These are phyloP conservation scores for Shiraia bambusicola DNA, from an alignment of 2,329 filamentous ascomycete genomes.

Conservation along the genomic window DNA sequence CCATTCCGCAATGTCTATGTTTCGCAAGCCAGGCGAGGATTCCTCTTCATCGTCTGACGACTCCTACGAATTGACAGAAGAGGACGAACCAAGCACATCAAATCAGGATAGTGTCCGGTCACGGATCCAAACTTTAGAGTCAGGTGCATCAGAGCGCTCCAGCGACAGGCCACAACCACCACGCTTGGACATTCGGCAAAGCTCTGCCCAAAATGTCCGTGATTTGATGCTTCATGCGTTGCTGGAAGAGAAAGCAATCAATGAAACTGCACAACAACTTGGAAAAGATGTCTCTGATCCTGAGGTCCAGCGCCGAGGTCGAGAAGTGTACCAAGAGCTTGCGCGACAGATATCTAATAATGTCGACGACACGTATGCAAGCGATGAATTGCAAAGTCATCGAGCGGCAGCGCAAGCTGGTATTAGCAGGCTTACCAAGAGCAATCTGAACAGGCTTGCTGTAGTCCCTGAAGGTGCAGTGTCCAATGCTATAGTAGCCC, in stretches of 20 bases:
- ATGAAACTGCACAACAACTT: slow-evolving; percentile 43
- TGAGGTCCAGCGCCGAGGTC: slow-evolving; percentile 41
- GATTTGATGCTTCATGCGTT: slow-evolving; percentile 49
- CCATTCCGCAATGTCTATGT: slow-evolving; percentile 33
- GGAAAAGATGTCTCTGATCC: slow-evolving; percentile 36
- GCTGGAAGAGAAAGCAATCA: slow-evolving; percentile 48
- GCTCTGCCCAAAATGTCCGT: slow-evolving; percentile 29
- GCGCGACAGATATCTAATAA: slow-evolving; percentile 42
- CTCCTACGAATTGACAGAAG: slow-evolving; percentile 22
- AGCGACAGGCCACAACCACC: slow-evolving; percentile 11
- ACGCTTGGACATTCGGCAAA: slow-evolving; percentile 18
- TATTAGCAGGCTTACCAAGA: slow-evolving; percentile 35
- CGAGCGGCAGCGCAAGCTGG: slow-evolving; percentile 42
- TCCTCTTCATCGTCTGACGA: slow-evolving; percentile 34
- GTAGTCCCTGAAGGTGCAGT: slow-evolving; percentile 17
- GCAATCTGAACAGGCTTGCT: slow-evolving; percentile 27
- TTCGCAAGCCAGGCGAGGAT: slow-evolving; percentile 37
- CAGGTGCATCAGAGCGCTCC: slow-evolving; percentile 19
- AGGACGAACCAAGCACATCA: slow-evolving; percentile 17
- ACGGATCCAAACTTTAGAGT: slow-evolving; percentile 33
- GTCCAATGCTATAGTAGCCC: slow-evolving; percentile 28
- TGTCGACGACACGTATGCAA: slow-evolving; percentile 42
- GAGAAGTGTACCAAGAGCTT: slow-evolving; percentile 43
- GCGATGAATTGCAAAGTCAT: slow-evolving; percentile 41
- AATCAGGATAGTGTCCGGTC: slow-evolving; percentile 26